Evolutionary conservation across 163 green algal genomes (phyloP).

Genomic region (Smithsoniella earleae): DNA sequence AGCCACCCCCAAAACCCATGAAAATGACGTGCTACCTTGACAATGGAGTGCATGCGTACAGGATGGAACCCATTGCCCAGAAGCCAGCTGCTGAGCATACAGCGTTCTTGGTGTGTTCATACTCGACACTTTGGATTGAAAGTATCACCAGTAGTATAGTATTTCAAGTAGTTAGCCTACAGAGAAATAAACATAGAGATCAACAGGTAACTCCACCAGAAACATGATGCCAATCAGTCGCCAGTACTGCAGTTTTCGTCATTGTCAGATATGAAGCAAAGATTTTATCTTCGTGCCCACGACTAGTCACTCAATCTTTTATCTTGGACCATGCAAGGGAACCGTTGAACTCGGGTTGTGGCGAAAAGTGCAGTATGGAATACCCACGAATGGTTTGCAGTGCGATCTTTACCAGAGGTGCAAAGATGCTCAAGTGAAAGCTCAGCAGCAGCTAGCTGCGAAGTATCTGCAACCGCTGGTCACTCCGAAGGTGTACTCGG

Average conservation of each 20-base stretch:
- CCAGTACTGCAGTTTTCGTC: too few relatives aligned
- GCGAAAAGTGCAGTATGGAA: background rate
- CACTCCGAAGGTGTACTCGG: slow-evolving; percentile 14
- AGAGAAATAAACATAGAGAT: too few relatives aligned
- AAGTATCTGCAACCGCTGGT: slow-evolving; percentile 22
- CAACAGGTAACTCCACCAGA: too few relatives aligned
- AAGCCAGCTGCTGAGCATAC: slow-evolving; percentile 1
- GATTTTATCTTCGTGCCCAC: too few relatives aligned
- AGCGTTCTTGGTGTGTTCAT: background rate
- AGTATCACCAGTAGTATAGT: background rate
- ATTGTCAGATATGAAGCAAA: too few relatives aligned
- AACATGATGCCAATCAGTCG: too few relatives aligned
- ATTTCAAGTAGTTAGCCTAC: too few relatives aligned
- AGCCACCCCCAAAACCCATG: slow-evolving; percentile 2
- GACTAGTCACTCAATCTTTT: too few relatives aligned
- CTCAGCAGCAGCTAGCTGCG: slow-evolving; percentile 9
- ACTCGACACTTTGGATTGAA: background rate
- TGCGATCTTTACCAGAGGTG: slow-evolving; percentile 5
- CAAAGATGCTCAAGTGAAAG: slow-evolving; percentile 8
- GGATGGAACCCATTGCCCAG: background rate
- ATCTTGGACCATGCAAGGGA: too few relatives aligned
- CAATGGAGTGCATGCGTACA: background rate
- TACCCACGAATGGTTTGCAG: background rate
- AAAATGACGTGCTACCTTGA: slow-evolving; percentile 14
- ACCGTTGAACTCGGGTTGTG: background rate